A percentile compares a stretch with the other conserved stretches of the same genome.
Conservation (phyloP, 106 monocot species). For the Acorus calamus region DNA sequence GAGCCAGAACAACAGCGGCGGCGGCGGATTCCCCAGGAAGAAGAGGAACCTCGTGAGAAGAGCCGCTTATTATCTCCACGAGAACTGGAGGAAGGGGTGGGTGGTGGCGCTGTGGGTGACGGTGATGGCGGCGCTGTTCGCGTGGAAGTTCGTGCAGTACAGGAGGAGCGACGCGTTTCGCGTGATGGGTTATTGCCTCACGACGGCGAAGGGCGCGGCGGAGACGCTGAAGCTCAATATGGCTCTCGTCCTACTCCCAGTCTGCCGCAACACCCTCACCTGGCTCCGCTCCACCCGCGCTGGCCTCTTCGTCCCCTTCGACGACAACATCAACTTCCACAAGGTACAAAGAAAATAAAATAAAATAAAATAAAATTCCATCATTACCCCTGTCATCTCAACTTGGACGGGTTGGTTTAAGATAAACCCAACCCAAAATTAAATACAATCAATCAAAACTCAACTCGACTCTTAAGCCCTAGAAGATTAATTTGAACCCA, state of each 20-base stretch:
- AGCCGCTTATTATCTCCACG: conserved; percentile 13
- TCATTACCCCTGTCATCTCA: too few species aligned
- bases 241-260: conserved; percentile 81
- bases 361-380: too few species aligned
- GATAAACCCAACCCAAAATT: too few species aligned
- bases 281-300: conserved; percentile 85
- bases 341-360: too few species aligned
- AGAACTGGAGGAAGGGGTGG: conserved; percentile 63
- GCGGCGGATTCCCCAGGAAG: not conserved
- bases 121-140: conserved; percentile 56
- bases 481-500: too few species aligned
- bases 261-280: conserved; percentile 83
- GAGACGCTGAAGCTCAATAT: conserved; percentile 93
- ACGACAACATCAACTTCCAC: conserved; percentile 90
- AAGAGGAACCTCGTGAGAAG: conserved; percentile 1
- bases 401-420: too few species aligned
- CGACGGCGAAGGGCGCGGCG: conserved; percentile 76
- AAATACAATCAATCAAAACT: too few species aligned
- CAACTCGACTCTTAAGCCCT: too few species aligned
- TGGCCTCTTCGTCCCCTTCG: conserved; percentile 73
- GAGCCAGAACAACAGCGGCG: conserved; percentile 39
- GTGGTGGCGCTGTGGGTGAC: conserved; percentile 49
- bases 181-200: conserved; percentile 83
- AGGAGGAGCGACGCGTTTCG: conserved; percentile 33
- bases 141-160: conserved; percentile 86